phyloP scores from a whole-genome alignment of 768 basidiomycete genomes.

The Phaffia tasmanica region DNA sequence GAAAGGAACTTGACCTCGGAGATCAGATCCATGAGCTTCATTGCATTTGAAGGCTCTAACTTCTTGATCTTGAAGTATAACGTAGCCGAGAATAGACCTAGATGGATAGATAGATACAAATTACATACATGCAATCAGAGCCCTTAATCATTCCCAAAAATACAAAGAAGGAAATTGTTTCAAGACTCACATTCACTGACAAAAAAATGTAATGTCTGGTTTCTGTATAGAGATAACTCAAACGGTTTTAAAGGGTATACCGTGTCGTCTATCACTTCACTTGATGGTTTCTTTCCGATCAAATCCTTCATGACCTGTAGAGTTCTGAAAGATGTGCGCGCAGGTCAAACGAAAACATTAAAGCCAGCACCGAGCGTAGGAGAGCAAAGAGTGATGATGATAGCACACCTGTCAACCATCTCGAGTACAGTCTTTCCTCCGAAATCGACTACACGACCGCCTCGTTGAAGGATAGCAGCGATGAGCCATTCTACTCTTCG shows the following conservation, averaged over 20 bases:
- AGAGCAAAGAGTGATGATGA: too few relatives aligned
- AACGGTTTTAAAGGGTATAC: conserved; percentile 28
- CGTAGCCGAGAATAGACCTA: conserved; percentile 10
- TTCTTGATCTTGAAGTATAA: conserved; percentile 29
- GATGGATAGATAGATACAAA: neutral
- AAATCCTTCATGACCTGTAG: conserved; percentile 29
- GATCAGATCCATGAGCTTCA: conserved; percentile 24
- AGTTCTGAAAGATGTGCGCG: conserved; percentile 4
- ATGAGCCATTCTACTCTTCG: conserved; percentile 29
- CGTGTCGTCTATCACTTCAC: conserved; percentile 29
- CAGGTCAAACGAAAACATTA: neutral
- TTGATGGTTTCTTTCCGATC: conserved; percentile 26
- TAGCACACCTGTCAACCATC: conserved; percentile 29
- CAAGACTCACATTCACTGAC: conserved; percentile 27
- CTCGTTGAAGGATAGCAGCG: conserved; percentile 26
- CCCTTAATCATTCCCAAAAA: neutral
- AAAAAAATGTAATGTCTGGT: conserved; percentile 31
- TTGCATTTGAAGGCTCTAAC: conserved; percentile 18
- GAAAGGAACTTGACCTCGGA: conserved; percentile 28
- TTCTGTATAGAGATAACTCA: conserved; percentile 31
- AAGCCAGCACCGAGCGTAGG: too few relatives aligned
- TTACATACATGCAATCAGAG: neutral
- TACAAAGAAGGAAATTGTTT: conserved; percentile 4
- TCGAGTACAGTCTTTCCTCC: conserved; percentile 26
- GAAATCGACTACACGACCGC: conserved; percentile 30